Base-by-base conservation (phyloP, 2,329 filamentous ascomycete species). In the Uncinocarpus reesii region DNA sequence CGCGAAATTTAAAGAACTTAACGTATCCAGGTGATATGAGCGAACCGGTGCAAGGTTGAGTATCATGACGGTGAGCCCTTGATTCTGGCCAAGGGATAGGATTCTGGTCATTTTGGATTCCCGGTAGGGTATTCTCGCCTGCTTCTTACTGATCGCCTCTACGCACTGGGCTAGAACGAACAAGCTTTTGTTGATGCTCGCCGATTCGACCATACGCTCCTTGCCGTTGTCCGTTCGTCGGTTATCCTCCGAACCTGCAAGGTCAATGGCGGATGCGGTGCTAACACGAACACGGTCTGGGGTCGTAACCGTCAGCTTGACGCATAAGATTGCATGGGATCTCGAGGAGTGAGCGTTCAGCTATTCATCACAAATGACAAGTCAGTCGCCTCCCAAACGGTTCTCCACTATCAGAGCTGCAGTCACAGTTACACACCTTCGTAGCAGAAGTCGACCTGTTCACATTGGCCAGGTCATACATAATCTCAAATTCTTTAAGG, bases 71-170 rank as follows among this genome's bases (percentile, higher is more conserved):
- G 89, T 95, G 56, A 95, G 80, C 43, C 92, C 90, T 55, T 94
- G 87, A 69, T 96, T 95, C 69, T 95, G 90, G 2, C 90, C 90
- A 7, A 96, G 70, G 0, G 85, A 90, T 21, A 96, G 69, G 48
- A 96, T 95, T 40, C 90, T 79, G 0, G 92, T 96, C 90, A 96
- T 95, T 72, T 96, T 95, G 47, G 85, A 92, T 63, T 95, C 90
- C 49, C 90, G 78, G 64, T 94, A 96, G 0, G 92, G 90, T 59
- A 96, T 90, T 28, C 90, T 79, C 57, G 67, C 65, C 52, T 81
- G 77, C 59, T 81, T 81, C 62, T 79, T 80, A 60, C 84, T 85
- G 62, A 96, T 96, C 48, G 90, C 90, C 62, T 96, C 90, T 46
- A 96, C 90, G 59, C 90, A 96, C 64, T 95, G 88, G 36, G 87